Evolutionary conservation across 257 asterid genomes (phyloP), one percentile per base, ranked within the genome.

Genomic region (Echium plantagineum): DNA sequence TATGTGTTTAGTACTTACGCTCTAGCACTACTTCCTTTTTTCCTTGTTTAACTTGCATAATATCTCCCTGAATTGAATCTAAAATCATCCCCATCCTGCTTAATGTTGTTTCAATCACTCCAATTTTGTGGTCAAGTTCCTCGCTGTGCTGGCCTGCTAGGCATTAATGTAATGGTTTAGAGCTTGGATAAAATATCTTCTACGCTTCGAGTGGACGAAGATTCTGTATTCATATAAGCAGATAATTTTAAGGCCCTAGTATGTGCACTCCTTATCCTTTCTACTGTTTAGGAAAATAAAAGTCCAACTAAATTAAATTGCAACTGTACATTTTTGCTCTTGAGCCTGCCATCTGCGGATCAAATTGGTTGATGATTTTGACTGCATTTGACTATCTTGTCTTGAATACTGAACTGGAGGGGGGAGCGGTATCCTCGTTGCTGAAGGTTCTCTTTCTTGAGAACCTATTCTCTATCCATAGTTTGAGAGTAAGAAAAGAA

Each of bases 1-100:
- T 4, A 13, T 55, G 30, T 19, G 58, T 15, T 19, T 66, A 61
- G 69, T 69, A 76, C 95, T 81, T 69, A 84, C 98, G 72, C 72
- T 85, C 94, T 58, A 85, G 42, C 60, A 72, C 68, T 63, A 83
- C 66, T 77, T 89, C 96, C 77, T 89, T 89, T 61, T 85, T 86
- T 61, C 95, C 88, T 85, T 78, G 85, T 79, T 86, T 84, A 56
- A 73, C 89, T 80, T 86, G 94, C 83, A 89, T 84, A 70, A 93
- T 63, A 73, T 89, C 97, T 74, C 80, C 71, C 76, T 93, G 99
- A 69, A 89, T 71, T 59, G 95, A 85, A 74, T 93, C 96, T 87
- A 89, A 63, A 62, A 86, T 77, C 82, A 86, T 78, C 64, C 89
- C 94, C 54, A 80, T 71, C 79, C 91, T 84, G 80, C 83, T 84